A percentile compares a stretch with the other conserved stretches of the same genome.
phyloP scores from a whole-genome alignment of 2,329 filamentous ascomycete species.

The Gnomoniopsis sp. region DNA sequence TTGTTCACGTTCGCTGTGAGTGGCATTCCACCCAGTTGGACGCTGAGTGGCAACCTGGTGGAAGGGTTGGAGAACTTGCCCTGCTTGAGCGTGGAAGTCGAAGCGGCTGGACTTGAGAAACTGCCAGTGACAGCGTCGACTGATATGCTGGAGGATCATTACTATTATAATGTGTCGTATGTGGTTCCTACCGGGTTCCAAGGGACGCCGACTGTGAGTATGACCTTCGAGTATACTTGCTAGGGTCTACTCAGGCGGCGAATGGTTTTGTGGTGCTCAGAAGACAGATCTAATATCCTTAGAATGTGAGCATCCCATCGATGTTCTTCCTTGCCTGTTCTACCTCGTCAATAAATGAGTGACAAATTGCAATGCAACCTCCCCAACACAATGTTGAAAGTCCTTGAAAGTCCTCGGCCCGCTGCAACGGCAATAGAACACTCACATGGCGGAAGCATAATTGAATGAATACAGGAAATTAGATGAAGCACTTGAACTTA shows the following conservation, averaged over 20 bases:
- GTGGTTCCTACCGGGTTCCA: slow-evolving; percentile 36
- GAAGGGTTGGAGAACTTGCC: slow-evolving; percentile 33
- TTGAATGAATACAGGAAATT: too few relatives aligned
- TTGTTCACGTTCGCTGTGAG: slow-evolving; percentile 37
- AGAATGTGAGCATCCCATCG: too few relatives aligned
- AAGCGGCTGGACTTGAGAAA: slow-evolving; percentile 33
- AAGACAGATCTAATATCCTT: too few relatives aligned
- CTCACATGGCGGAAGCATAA: too few relatives aligned
- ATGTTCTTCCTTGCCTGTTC: too few relatives aligned
- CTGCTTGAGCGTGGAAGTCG: slow-evolving; percentile 36
- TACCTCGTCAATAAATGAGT: too few relatives aligned
- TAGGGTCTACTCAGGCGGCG: background rate
- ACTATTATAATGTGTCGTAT: slow-evolving; percentile 45
- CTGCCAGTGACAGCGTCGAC: slow-evolving; percentile 25
- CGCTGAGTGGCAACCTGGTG: slow-evolving; percentile 26
- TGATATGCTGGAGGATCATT: slow-evolving; percentile 39
- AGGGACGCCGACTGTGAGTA: slow-evolving; percentile 22
- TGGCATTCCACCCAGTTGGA: slow-evolving; percentile 36
- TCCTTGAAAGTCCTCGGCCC: too few relatives aligned
- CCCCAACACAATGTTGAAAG: too few relatives aligned
- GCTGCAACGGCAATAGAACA: too few relatives aligned
- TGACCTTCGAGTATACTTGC: slow-evolving; percentile 14
- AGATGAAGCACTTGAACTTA: too few relatives aligned
- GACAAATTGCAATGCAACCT: too few relatives aligned
- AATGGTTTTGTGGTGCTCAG: too few relatives aligned